These are phyloP conservation scores for Leccinum huronense DNA, from an alignment of 1,284 basidiomycete genomes.

Conservation along the genomic window DNA sequence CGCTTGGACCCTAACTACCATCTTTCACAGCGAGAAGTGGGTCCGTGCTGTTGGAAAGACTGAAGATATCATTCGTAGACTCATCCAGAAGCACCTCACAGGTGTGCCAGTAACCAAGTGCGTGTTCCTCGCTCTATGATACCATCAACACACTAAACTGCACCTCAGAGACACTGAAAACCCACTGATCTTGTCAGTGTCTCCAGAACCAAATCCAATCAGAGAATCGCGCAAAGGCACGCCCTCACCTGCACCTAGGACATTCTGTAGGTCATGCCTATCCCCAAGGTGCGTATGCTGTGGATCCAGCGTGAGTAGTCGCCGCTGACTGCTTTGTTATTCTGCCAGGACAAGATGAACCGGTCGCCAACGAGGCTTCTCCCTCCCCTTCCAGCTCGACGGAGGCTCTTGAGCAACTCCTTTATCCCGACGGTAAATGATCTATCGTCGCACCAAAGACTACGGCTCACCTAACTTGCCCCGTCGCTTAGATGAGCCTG, in stretches of 20 bases:
- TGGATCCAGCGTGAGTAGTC: background rate
- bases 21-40: conserved; percentile 22
- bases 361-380: background rate
- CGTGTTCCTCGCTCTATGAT: background rate
- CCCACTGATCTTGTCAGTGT: conserved; percentile 4
- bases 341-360: conserved; percentile 10
- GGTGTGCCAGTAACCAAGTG: conserved; percentile 26
- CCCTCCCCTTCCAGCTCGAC: conserved; percentile 15
- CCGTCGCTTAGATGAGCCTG: conserved; percentile 16
- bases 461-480: conserved; percentile 5
- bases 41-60: conserved; percentile 29
- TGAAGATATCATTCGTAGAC: conserved; percentile 29
- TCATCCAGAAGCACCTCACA: conserved; percentile 27
- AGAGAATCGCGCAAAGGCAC: background rate
- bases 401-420: conserved; percentile 19
- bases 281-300: conserved; percentile 16
- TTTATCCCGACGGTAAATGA: conserved; percentile 18
- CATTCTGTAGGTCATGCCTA: background rate
- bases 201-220: background rate
- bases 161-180: conserved; percentile 12
- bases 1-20: background rate
- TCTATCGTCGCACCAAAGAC: background rate
- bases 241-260: background rate
- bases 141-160: background rate
- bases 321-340: conserved; percentile 1